These are phyloP conservation scores for Oenanthe javanica DNA, from an alignment of 140 eudicot species.

Conservation along the genomic window DNA sequence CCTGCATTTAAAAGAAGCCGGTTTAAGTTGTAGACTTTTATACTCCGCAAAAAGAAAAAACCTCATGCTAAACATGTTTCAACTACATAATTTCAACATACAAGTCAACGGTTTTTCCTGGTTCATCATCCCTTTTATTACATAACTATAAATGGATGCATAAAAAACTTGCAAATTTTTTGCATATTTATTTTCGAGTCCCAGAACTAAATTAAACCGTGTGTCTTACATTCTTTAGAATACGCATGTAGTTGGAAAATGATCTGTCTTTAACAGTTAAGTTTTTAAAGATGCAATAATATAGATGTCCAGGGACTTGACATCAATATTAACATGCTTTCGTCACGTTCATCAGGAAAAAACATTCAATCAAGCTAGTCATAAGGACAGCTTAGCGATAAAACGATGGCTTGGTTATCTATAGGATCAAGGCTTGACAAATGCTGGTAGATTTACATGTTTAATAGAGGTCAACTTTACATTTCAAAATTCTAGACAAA, in stretches of 20 bases:
- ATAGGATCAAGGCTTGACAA: not conserved
- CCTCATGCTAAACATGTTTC: not conserved
- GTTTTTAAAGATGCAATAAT: not conserved
- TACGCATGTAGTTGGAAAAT: not conserved
- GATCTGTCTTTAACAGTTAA: not conserved
- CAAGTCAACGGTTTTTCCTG: not conserved
- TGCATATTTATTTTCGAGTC: not conserved
- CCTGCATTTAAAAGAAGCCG: constrained; percentile 34
- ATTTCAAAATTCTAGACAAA: not conserved
- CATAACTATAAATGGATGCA: not conserved
- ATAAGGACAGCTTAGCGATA: not conserved
- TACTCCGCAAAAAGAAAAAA: not conserved
- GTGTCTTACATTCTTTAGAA: not conserved
- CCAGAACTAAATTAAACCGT: not conserved
- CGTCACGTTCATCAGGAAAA: not conserved
- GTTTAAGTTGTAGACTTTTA: constrained; percentile 13
- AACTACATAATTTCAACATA: not conserved
- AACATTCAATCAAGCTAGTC: not conserved
- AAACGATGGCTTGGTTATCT: not conserved
- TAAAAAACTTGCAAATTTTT: not conserved
- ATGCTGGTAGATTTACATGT: not conserved
- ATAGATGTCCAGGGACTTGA: not conserved
- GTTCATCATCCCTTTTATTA: not conserved
- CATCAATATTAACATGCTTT: not conserved
- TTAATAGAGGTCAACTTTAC: not conserved